Base-by-base conservation (phyloP, 495 filamentous ascomycete genomes). In the Podospora bellae-mahoneyi region DNA sequence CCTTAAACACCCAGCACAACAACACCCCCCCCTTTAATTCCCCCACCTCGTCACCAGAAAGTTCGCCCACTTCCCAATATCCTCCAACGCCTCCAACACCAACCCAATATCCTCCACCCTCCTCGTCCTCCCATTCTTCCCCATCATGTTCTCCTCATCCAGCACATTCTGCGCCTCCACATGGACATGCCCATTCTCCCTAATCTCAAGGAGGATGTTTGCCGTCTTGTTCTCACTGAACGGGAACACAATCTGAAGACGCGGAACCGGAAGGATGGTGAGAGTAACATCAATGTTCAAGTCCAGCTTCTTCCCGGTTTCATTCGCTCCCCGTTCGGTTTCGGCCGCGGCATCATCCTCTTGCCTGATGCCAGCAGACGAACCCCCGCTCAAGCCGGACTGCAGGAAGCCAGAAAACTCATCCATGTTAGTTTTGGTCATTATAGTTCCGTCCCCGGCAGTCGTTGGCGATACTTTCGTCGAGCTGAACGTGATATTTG, bases 1-100 rank as follows among this genome's bases (percentile, higher is more conserved):
- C 23, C 23, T 23, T 23, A 23, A 23, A 23, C 23, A 23, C 23
- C 23, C 23, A 23, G 23, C 23, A 23, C 23, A 23, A 23, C 23
- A 32, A 32, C 30, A 32, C 30, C 30, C 30, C 30, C 30, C 30
- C 30, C n/a, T n/a, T 13, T 16, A 48, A 5, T 48, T 3, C 62
- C 74, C 70, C 73, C 80, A 74, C 76, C 81, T 15, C 0, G 68
- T 70, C 69, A 76, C 65, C 3, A 80, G 62, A 70, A 77, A 90
- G 78, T 89, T 86, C n/a, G 83, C 84, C 76, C 87, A 80, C 60
- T 85, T 82, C 5, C 87, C 85, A 20, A 90, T 70, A 76, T 90
- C 75, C 71, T 82, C 82, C 4, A 77, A 60, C 15, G 70, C 30
- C 74, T 81, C 78, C 64, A 84, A 63, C 69, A 78, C 62, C 65